Conservation (phyloP, 208 protist genomes). For the Wallacemonas sp. region DNA sequence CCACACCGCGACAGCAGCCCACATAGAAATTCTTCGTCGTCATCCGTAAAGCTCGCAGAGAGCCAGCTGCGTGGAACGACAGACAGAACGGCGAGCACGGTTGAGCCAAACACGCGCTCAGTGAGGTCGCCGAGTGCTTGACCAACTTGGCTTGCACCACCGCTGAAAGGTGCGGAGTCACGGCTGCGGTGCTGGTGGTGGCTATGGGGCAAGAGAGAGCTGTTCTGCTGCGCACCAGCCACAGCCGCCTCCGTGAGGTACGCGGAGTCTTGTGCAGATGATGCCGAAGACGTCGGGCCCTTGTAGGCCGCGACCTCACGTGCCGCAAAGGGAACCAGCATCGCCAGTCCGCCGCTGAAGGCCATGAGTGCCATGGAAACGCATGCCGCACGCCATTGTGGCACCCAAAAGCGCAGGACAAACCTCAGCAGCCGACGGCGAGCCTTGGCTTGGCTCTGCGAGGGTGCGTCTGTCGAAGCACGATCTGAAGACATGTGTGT, state of each 20-base stretch:
- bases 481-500: no score
- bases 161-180: not conserved
- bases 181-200: no score
- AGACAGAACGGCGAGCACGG: not conserved
- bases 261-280: no score
- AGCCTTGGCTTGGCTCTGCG: not conserved
- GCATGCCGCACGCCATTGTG: constrained; percentile 29
- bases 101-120: not conserved
- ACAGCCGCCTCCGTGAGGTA: no score
- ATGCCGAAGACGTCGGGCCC: no score
- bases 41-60: not conserved
- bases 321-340: constrained; percentile 38
- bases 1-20: constrained; percentile 40
- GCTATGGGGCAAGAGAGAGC: no score
- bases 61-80: not conserved
- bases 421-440: constrained; percentile 27
- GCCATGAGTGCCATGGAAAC: constrained; percentile 37
- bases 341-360: constrained; percentile 31
- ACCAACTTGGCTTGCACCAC: not conserved
- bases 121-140: not conserved
- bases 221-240: no score
- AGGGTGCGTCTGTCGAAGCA: not conserved
- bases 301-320: constrained; percentile 51
- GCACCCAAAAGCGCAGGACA: constrained; percentile 32
- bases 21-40: constrained; percentile 14